A percentile compares a stretch with the other conserved stretches of the same genome.
Conservation (phyloP, 495 filamentous ascomycete genomes). For the Penicillium lividum region DNA sequence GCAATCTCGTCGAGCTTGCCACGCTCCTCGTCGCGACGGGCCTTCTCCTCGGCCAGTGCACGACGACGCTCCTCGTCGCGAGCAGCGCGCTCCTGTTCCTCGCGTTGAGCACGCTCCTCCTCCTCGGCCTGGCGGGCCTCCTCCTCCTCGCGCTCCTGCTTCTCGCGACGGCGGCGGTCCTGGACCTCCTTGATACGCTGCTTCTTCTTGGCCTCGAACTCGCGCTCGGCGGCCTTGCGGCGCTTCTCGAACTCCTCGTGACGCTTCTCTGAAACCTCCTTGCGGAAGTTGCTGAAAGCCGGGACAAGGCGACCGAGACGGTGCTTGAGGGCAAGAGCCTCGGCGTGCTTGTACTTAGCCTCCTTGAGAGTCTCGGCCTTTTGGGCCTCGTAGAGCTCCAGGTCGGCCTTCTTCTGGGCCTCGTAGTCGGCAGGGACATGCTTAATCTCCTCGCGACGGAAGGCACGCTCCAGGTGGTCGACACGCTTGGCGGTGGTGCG, state of each 20-base stretch:
- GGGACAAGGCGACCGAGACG: conserved; percentile 80
- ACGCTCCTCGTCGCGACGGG: conserved; percentile 79
- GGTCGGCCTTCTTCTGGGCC: conserved; percentile 75
- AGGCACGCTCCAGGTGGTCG: conserved; percentile 96
- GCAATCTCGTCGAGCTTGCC: conserved; percentile 69
- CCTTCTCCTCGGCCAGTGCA: conserved; percentile 70
- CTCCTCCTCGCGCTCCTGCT: conserved; percentile 75
- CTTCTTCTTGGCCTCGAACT: conserved; percentile 86
- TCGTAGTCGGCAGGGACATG: conserved; percentile 86
- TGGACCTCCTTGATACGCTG: conserved; percentile 79
- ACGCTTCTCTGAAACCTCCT: conserved; percentile 77
- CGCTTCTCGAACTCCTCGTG: conserved; percentile 95
- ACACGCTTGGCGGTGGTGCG: conserved; percentile 92
- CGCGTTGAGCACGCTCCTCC: conserved; percentile 73
- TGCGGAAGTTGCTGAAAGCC: conserved; percentile 77
- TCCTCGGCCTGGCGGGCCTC: conserved; percentile 76
- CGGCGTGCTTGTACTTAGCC: conserved; percentile 82
- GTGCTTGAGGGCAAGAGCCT: conserved; percentile 89
- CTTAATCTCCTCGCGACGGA: conserved; percentile 92
- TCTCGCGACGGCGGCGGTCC: conserved; percentile 72
- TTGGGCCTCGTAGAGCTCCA: conserved; percentile 74
- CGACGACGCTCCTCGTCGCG: conserved; percentile 70
- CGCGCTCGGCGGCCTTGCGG: conserved; percentile 81
- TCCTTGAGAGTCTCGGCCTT: conserved; percentile 77
- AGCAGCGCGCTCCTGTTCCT: conserved; percentile 78